Percentiles rank a stretch among this genome's conserved stretches.
phyloP scores from a whole-genome alignment of 2,329 filamentous ascomycete genomes.

The Pezicula radicicola region DNA sequence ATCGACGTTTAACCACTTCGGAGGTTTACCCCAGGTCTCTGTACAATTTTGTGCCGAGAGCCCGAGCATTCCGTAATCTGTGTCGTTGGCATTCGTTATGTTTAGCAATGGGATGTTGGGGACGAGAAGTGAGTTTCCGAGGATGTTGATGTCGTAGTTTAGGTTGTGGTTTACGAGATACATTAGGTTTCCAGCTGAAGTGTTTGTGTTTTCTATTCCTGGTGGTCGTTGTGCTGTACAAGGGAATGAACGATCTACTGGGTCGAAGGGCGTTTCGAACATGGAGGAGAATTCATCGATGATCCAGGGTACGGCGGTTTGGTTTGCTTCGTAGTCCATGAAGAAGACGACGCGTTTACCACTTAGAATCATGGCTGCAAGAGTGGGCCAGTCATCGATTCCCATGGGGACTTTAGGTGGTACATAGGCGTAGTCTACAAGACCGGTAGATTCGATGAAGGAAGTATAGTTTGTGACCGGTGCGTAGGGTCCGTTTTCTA shows the following conservation, averaged over 20 bases:
- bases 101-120: conserved; percentile 70
- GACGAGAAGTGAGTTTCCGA: conserved; percentile 62
- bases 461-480: conserved; percentile 58
- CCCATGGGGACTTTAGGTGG: conserved; percentile 70
- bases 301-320: conserved; percentile 75
- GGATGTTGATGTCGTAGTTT: conserved; percentile 71
- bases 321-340: conserved; percentile 78
- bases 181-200: conserved; percentile 58
- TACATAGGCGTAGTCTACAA: conserved; percentile 70
- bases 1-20: conserved; percentile 79
- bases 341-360: conserved; percentile 75
- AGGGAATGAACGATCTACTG: conserved; percentile 61
- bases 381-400: conserved; percentile 77
- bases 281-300: conserved; percentile 84
- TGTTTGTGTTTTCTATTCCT: conserved; percentile 41
- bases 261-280: conserved; percentile 82
- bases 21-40: conserved; percentile 61
- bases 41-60: conserved; percentile 60
- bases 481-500: conserved; percentile 81
- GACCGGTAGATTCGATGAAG: conserved; percentile 68
- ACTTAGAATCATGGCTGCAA: conserved; percentile 70
- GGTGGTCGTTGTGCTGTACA: conserved; percentile 78
- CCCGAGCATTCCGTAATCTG: conserved; percentile 65
- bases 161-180: conserved; percentile 92
- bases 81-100: conserved; percentile 61